phyloP scores from a whole-genome alignment of 2,329 filamentous ascomycete species.

The Colletotrichum tabaci region DNA sequence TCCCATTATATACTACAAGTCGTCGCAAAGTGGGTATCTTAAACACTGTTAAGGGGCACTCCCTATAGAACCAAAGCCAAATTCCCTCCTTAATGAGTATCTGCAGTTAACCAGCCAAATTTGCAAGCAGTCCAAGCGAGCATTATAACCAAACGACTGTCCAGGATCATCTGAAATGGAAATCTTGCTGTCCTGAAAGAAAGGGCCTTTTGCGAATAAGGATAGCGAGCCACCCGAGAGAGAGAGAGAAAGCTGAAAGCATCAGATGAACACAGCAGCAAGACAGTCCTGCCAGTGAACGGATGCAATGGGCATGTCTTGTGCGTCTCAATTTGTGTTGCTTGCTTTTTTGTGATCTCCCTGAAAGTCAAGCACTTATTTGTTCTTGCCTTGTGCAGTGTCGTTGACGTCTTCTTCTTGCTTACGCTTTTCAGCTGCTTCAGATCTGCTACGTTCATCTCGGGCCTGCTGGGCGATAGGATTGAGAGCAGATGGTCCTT shows the following conservation, averaged over 20 bases:
- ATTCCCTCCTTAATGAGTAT: conserved; percentile 9
- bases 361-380: too few relatives aligned
- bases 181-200: background rate
- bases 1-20: conserved; percentile 20
- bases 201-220: background rate
- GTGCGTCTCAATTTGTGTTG: background rate
- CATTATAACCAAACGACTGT: background rate
- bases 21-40: conserved; percentile 13
- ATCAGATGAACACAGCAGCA: background rate
- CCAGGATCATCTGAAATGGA: background rate
- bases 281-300: background rate
- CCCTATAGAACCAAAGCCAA: background rate
- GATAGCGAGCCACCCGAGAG: background rate
- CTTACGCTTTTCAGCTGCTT: background rate
- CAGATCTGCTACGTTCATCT: background rate
- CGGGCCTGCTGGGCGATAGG: background rate
- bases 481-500: background rate
- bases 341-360: background rate
- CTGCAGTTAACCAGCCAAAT: conserved; percentile 2
- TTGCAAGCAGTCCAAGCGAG: background rate
- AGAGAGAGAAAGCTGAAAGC: background rate
- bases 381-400: too few relatives aligned
- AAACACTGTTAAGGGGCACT: conserved; percentile 14
- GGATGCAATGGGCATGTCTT: background rate
- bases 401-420: background rate